Evolutionary conservation across 805 yeast species (phyloP), one percentile per base, ranked within the genome.

Genomic region (Saturnispora zaruensis): DNA sequence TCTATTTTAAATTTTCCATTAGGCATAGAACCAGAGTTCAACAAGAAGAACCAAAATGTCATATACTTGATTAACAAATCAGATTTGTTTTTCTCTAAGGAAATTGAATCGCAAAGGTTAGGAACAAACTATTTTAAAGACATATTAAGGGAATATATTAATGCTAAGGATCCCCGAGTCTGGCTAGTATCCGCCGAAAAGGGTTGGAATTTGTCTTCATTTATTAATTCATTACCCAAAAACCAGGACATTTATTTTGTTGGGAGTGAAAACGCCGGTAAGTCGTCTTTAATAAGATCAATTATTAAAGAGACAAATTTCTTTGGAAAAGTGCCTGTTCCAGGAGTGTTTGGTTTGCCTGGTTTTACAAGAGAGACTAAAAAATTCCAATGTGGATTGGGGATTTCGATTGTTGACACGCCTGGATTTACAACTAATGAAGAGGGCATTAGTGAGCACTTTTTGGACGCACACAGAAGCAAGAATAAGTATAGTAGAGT

Each of bases 1-100:
- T 81, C 84, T 33, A 79, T 84, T 1, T 63, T 74, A 13, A 95
- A 87, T 55, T 86, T 87, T 59, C 96, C 96, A 1, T 66, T 83
- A 38, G 73, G 82, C 6, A 58, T 82, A 3, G 67, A 74, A 51
- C 57, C 59, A 6, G 55, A 59, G 3, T 64, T 77, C 7, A 58
- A 69, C 24, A 58, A 68, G 36, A 62, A 61, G 41, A 57, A 73
- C 28, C 49, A 56, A n/a, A 64, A 68, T 5, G 56, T 76, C 23
- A 66, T 65, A 43, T 73, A 71, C 46, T 62, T 74, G 3, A 59
- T 76, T 16, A 75, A 71, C 26, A 74, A 74, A 51, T 52, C 64
- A 16, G 71, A 68, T 51, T 70, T 66, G 26, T 70, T 69, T 44
- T 59, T 63, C 46, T 51, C 59, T 4, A 49, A 57, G 2, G 56